These are phyloP conservation scores for Microcyclospora pomicola DNA, from an alignment of 2,329 filamentous ascomycete species.

Conservation along the genomic window DNA sequence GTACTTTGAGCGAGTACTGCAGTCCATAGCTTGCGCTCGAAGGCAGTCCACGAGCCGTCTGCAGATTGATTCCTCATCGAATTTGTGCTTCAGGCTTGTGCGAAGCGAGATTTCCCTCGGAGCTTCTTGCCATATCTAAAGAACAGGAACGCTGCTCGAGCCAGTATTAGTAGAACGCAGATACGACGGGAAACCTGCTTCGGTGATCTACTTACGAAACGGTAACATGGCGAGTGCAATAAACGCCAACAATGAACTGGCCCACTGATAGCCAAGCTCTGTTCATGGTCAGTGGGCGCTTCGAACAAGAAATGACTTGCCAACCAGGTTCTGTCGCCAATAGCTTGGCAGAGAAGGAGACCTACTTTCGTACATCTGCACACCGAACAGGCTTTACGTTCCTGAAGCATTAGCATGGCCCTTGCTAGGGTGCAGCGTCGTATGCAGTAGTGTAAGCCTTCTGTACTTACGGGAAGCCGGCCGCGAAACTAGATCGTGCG, in stretches of 20 bases:
- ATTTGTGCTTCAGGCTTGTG: slow-evolving; percentile 16
- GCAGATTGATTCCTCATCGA: no score
- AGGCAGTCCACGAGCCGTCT: no score
- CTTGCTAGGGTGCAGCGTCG: no score
- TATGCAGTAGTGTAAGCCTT: no score
- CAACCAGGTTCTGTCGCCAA: neutral
- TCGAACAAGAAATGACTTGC: slow-evolving; percentile 9
- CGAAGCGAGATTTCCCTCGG: slow-evolving; percentile 35
- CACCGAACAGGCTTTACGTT: slow-evolving; percentile 30
- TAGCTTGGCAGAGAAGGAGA: slow-evolving; percentile 8
- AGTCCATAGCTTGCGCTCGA: no score
- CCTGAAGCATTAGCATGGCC: neutral
- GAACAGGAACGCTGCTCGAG: slow-evolving; percentile 29
- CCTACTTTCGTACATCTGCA: slow-evolving; percentile 40
- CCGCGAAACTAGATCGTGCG: slow-evolving; percentile 35
- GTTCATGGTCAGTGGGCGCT: slow-evolving; percentile 30
- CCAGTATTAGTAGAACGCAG: no score
- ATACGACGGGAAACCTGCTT: no score
- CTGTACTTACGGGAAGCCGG: slow-evolving; percentile 26
- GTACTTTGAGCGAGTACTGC: no score
- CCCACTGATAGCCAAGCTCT: slow-evolving; percentile 38
- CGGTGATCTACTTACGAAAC: slow-evolving; percentile 19
- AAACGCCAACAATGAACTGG: slow-evolving; percentile 32
- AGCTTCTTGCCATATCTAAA: slow-evolving; percentile 36
- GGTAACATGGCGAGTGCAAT: slow-evolving; percentile 37